phyloP scores from a whole-genome alignment of 352 stramenopile species.

The Phytopythium chamaehyphon region DNA sequence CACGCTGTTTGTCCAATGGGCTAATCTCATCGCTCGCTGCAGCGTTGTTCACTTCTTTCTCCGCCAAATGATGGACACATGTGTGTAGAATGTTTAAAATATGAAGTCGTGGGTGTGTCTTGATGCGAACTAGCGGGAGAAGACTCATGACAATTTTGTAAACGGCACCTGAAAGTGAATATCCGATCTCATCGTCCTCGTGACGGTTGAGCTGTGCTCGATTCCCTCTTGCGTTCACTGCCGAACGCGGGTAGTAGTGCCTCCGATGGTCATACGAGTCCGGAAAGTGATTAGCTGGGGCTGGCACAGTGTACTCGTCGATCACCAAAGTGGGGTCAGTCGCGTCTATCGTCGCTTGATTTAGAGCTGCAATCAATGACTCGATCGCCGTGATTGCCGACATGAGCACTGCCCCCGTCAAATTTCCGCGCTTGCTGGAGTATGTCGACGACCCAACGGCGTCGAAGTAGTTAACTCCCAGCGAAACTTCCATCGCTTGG shows the following conservation, averaged over 20 bases:
- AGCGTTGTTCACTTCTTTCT: conserved; percentile 12
- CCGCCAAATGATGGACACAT: conserved; percentile 23
- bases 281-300: conserved; percentile 11
- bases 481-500: conserved; percentile 21
- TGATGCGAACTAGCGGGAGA: conserved; percentile 43
- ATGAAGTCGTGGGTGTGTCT: conserved; percentile 46
- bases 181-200: conserved; percentile 9
- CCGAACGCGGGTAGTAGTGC: conserved; percentile 28
- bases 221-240: conserved; percentile 8
- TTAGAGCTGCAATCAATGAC: conserved; percentile 44
- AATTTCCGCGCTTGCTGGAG: conserved; percentile 41
- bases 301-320: conserved; percentile 15
- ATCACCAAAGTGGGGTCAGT: conserved; percentile 47
- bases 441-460: conserved; percentile 39
- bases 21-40: background rate
- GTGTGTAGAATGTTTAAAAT: conserved; percentile 50
- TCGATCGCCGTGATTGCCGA: conserved; percentile 62
- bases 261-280: conserved; percentile 27
- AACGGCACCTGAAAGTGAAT: conserved; percentile 33
- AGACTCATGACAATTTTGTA: conserved; percentile 42
- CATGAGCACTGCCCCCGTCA: conserved; percentile 45
- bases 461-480: conserved; percentile 78
- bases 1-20: conserved; percentile 31
- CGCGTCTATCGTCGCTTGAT: conserved; percentile 18
- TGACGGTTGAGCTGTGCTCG: background rate